Percentiles rank a stretch among this genome's conserved stretches.
phyloP scores from a whole-genome alignment of 2,329 filamentous ascomycete species.

The Hypoxylon sp. region DNA sequence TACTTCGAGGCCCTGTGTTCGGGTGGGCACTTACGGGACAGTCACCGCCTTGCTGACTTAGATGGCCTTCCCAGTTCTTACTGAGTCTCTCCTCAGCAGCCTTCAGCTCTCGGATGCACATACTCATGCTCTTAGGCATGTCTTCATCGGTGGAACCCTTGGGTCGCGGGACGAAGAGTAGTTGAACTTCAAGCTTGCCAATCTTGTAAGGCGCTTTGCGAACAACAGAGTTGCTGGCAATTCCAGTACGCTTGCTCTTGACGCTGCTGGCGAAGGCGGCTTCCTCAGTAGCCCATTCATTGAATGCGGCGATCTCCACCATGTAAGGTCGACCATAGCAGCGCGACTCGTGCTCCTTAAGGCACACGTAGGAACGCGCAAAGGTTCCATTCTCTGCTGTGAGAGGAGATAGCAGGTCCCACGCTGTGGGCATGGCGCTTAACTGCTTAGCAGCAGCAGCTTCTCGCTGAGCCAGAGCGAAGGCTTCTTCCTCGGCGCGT shows the following conservation, averaged over 20 bases:
- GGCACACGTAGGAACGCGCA: constrained; percentile 90
- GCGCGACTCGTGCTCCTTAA: constrained; percentile 90
- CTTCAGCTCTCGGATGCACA: constrained; percentile 92
- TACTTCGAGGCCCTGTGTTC: neutral
- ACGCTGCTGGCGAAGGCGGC: constrained; percentile 84
- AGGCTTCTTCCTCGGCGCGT: constrained; percentile 84
- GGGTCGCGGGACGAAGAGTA: constrained; percentile 94
- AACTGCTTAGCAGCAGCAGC: constrained; percentile 74
- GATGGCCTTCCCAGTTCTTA: constrained; percentile 85
- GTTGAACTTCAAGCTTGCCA: constrained; percentile 92
- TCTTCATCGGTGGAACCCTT: constrained; percentile 90
- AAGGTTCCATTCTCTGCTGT: constrained; percentile 95
- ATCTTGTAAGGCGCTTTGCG: constrained; percentile 96
- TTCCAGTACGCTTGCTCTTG: constrained; percentile 83
- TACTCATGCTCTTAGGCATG: constrained; percentile 99
- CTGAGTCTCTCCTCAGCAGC: constrained; percentile 86
- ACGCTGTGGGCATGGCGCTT: constrained; percentile 78
- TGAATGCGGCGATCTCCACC: constrained; percentile 95
- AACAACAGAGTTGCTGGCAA: constrained; percentile 74
- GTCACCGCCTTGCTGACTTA: constrained; percentile 97
- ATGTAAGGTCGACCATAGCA: constrained; percentile 91
- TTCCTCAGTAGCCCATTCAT: constrained; percentile 97
- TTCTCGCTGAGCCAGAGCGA: constrained; percentile 74
- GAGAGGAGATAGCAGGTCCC: constrained; percentile 88
- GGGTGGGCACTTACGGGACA: constrained; percentile 82